phyloP scores from a whole-genome alignment of 2,329 filamentous ascomycete species.

The Sordariomycetes sp. region DNA sequence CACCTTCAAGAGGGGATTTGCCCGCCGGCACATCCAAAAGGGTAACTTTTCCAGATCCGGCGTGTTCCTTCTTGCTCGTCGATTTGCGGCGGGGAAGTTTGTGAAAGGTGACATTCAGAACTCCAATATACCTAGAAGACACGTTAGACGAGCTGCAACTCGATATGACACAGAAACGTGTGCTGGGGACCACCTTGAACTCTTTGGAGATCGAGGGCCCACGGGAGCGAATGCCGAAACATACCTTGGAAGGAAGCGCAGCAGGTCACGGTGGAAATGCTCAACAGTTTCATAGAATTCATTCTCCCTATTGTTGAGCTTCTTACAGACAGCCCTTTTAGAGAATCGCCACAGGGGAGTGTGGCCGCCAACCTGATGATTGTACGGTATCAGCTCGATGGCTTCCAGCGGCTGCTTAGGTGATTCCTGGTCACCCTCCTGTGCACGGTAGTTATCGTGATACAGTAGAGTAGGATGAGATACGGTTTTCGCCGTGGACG shows the following conservation, averaged over 20 bases:
- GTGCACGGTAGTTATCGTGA: constrained; percentile 1
- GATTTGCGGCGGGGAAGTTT: constrained; percentile 64
- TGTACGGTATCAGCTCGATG: constrained; percentile 93
- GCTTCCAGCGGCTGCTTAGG: constrained; percentile 64
- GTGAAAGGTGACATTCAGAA: constrained; percentile 90
- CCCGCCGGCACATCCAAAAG: background rate
- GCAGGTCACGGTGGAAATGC: constrained; percentile 75
- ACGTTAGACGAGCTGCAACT: background rate
- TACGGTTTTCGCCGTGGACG: background rate
- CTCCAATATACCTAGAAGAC: constrained; percentile 76
- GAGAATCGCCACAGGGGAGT: constrained; percentile 96
- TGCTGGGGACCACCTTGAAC: background rate
- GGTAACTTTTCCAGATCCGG: constrained; percentile 11
- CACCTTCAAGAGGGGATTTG: background rate
- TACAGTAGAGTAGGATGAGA: background rate
- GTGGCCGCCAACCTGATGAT: constrained; percentile 94
- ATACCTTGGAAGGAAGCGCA: constrained; percentile 83
- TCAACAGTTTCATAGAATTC: constrained; percentile 98
- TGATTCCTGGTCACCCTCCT: constrained; percentile 7
- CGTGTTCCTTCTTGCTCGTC: constrained; percentile 37
- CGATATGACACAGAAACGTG: background rate
- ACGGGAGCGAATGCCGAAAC: constrained; percentile 16
- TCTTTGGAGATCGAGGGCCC: constrained; percentile 1
- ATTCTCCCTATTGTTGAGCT: constrained; percentile 95
- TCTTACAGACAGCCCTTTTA: constrained; percentile 89